Conservation (phyloP, 148 eudicot genomes). For the Beta vulgaris region DNA sequence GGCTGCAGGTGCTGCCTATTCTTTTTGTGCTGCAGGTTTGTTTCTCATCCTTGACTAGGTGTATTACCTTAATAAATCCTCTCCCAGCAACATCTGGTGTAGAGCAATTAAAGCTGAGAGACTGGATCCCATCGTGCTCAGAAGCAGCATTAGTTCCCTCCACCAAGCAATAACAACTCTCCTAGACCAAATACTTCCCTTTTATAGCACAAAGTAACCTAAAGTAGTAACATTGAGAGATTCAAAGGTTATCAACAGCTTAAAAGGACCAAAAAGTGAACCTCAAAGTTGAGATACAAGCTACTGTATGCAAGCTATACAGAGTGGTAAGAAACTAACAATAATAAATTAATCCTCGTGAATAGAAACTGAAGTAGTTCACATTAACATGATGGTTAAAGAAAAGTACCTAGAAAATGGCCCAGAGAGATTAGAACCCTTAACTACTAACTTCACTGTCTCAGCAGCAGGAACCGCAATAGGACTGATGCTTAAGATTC, state of each 20-base stretch:
- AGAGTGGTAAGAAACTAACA: not conserved
- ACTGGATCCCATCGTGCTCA: constrained; percentile 46
- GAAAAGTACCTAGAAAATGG: constrained; percentile 77
- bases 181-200: constrained; percentile 69
- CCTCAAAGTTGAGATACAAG: not conserved
- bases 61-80: constrained; percentile 88
- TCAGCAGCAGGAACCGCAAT: constrained; percentile 69
- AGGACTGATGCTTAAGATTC: constrained; percentile 71
- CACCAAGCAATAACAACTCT: constrained; percentile 42
- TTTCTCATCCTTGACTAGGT: no score
- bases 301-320: not conserved
- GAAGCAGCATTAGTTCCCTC: constrained; percentile 37
- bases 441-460: constrained; percentile 54
- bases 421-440: constrained; percentile 57
- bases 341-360: not conserved
- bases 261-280: constrained; percentile 2
- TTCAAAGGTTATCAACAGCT: not conserved
- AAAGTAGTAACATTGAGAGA: constrained; percentile 6
- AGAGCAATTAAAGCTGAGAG: constrained; percentile 60
- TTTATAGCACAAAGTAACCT: constrained; percentile 85
- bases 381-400: constrained; percentile 2
- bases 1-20: no score
- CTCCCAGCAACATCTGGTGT: constrained; percentile 70
- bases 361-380: not conserved
- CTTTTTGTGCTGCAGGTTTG: no score